These are phyloP conservation scores for Podila verticillata DNA, from an alignment of 192 early-diverging fungal genomes.

Conservation along the genomic window DNA sequence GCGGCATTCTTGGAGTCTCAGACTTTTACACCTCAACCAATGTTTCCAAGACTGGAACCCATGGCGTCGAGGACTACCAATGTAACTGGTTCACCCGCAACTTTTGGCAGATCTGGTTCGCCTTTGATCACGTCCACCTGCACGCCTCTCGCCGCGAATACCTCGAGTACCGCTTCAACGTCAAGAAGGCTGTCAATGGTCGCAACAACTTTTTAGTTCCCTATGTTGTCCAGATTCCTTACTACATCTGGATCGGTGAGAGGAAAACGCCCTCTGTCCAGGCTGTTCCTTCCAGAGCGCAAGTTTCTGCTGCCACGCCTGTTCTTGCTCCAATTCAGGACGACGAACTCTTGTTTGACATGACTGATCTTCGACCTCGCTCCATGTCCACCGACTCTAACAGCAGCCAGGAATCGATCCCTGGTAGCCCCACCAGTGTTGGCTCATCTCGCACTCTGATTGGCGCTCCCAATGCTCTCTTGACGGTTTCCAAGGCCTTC, in stretches of 20 bases:
- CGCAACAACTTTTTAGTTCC: constrained; percentile 81
- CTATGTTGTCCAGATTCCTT: constrained; percentile 80
- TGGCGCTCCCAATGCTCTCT: neutral
- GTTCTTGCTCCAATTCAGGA: neutral
- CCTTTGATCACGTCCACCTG: constrained; percentile 84
- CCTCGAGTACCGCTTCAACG: constrained; percentile 83
- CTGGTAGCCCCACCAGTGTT: constrained; percentile 32
- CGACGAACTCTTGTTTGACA: constrained; percentile 24
- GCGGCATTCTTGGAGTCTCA: constrained; percentile 78
- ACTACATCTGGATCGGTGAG: constrained; percentile 86
- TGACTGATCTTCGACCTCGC: constrained; percentile 26
- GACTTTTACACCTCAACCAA: constrained; percentile 82
- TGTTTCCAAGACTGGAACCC: constrained; percentile 51
- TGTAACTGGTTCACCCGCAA: constrained; percentile 81
- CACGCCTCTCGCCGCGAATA: constrained; percentile 84
- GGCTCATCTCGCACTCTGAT: constrained; percentile 38
- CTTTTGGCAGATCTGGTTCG: constrained; percentile 93
- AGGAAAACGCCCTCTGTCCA: constrained; percentile 50
- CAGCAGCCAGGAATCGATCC: constrained; percentile 18
- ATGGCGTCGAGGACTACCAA: constrained; percentile 68
- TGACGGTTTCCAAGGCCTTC: constrained; percentile 1
- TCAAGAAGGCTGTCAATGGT: constrained; percentile 76
- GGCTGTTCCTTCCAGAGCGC: neutral
- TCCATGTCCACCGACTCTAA: constrained; percentile 51
- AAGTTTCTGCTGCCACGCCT: no score